phyloP scores from a whole-genome alignment of 164 flowering plant species.

The Dillenia suffruticosa region DNA sequence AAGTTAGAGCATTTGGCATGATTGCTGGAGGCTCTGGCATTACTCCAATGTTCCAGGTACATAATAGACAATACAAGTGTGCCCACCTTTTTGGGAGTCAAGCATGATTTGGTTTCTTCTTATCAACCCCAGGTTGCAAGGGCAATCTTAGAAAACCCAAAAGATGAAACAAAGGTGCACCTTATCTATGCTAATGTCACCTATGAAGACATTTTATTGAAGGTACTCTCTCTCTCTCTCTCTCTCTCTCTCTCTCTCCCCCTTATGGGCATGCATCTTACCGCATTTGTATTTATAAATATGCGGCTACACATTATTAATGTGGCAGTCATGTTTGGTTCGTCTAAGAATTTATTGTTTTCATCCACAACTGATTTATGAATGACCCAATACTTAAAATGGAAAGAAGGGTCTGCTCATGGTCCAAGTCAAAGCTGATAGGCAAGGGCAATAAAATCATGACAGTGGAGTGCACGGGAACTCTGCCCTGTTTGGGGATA shows the following conservation, averaged over 20 bases:
- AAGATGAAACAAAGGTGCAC: conserved; percentile 76
- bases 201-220: conserved; percentile 82
- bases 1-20: conserved; percentile 96
- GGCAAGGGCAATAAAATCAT: too few species aligned
- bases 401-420: too few species aligned
- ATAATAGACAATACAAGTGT: neutral
- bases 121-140: conserved; percentile 64
- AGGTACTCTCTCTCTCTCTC: conserved; percentile 38
- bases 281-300: too few species aligned
- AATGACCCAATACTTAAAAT: too few species aligned
- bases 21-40: conserved; percentile 99
- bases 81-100: neutral
- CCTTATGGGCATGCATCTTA: too few species aligned
- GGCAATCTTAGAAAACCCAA: conserved; percentile 87
- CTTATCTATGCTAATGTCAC: conserved; percentile 96
- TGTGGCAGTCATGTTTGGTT: too few species aligned
- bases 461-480: too few species aligned
- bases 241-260: neutral
- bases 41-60: conserved; percentile 97
- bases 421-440: too few species aligned
- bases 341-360: too few species aligned
- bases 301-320: too few species aligned
- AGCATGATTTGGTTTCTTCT: conserved; percentile 4
- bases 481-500: too few species aligned
- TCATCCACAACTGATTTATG: too few species aligned